These are phyloP conservation scores for Neoscytalidium dimidiatum DNA, from an alignment of 2,329 filamentous ascomycete species.

Conservation along the genomic window DNA sequence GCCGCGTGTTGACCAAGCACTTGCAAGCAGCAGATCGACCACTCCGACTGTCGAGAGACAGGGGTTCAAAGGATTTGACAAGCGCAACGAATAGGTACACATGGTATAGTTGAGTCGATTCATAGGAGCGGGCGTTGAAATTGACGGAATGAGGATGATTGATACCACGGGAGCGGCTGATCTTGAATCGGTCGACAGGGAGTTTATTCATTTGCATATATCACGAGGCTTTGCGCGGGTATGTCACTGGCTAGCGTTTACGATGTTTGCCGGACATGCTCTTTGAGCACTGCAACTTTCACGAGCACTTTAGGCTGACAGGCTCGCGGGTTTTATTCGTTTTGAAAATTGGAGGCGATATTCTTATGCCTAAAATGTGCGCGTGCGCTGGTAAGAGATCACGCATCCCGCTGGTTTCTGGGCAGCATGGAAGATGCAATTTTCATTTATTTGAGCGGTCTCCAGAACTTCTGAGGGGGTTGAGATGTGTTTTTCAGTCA, in stretches of 20 bases:
- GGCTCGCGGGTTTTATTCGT: too few relatives aligned
- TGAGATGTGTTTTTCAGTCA: too few relatives aligned
- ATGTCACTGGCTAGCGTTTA: constrained; percentile 15
- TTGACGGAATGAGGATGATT: background rate
- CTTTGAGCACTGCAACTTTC: background rate
- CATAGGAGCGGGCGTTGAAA: background rate
- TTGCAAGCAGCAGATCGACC: constrained; percentile 25
- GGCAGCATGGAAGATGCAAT: background rate
- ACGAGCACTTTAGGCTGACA: background rate
- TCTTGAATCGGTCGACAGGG: background rate
- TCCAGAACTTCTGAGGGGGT: background rate
- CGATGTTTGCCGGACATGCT: background rate
- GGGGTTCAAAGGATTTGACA: constrained; percentile 9
- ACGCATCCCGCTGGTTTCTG: background rate
- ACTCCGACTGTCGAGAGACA: constrained; percentile 27
- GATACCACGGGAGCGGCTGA: background rate
- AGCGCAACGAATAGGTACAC: constrained; percentile 15
- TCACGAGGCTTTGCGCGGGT: background rate
- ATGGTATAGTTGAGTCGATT: background rate
- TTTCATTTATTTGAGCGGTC: background rate
- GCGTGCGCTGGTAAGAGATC: background rate
- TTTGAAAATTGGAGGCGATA: background rate
- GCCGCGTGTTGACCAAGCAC: background rate
- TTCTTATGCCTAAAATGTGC: background rate
- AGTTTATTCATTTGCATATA: background rate